Conservation (phyloP, 2,329 filamentous ascomycete species). For the Epichloe gansuensis region DNA sequence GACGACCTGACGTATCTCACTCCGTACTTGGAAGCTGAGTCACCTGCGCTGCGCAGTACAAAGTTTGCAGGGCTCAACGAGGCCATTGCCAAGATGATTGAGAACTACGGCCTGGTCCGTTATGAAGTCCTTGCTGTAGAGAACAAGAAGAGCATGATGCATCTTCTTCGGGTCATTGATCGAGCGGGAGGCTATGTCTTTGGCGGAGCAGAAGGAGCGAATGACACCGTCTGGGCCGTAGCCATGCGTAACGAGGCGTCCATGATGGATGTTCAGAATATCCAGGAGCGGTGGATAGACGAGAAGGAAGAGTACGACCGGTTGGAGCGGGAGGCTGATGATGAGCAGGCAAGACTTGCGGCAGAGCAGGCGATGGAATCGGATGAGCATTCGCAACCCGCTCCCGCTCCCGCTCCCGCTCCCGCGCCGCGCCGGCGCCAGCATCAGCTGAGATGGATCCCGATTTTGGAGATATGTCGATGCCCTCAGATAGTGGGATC, state of each 20-base stretch:
- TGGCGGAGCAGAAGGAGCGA: constrained; percentile 77
- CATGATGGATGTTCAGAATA: constrained; percentile 70
- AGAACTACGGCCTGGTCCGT: constrained; percentile 77
- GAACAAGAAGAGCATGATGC: constrained; percentile 95
- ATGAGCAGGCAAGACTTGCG: constrained; percentile 52
- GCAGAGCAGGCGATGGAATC: constrained; percentile 26
- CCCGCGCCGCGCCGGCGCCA: constrained; percentile 8
- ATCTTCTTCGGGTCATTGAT: constrained; percentile 77
- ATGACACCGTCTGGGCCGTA: constrained; percentile 94
- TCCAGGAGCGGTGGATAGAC: constrained; percentile 94
- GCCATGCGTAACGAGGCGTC: constrained; percentile 70
- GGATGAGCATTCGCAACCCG: constrained; percentile 16
- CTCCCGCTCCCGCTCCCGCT: constrained; percentile 3
- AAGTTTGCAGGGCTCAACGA: constrained; percentile 80
- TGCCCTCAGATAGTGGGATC: constrained; percentile 50
- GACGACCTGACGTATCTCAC: constrained; percentile 81
- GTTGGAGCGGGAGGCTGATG: constrained; percentile 59
- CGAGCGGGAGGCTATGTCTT: constrained; percentile 89
- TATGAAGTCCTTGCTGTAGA: constrained; percentile 94
- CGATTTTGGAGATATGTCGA: constrained; percentile 38
- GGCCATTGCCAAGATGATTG: constrained; percentile 74
- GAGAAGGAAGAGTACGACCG: constrained; percentile 78
- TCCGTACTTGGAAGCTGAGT: constrained; percentile 67
- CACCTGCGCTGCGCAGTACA: constrained; percentile 50
- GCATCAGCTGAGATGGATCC: constrained; percentile 23